Evolutionary conservation across 306 rosid genomes (phyloP), one percentile per base, ranked within the genome.

Genomic region (Quercus parvula): DNA sequence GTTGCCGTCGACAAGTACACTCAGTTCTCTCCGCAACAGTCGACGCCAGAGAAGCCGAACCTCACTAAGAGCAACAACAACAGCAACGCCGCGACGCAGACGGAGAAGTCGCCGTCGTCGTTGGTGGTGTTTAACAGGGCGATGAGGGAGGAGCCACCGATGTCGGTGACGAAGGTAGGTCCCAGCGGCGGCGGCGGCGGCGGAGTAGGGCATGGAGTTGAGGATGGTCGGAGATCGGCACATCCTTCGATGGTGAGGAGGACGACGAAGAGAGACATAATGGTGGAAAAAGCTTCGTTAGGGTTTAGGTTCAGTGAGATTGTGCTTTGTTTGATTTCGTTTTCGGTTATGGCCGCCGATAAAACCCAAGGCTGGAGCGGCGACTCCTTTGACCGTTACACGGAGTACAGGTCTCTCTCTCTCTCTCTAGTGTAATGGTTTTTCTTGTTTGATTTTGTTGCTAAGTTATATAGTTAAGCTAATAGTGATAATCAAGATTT

Each of bases 351-450:
- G 99, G 99, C 99, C 22, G 95, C 98, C 1, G 98, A 96, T 85
- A 93, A 87, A 64, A 96, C 99, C 67, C 96, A 88, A 82, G 99
- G 99, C 22, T 96, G 99, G 99, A 93, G 96, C 41, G 99, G 99
- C 52, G 99, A 96, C 75, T 96, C 99, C 75, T 96, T 90, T 63
- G 96, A 96, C 76, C 97, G 99, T 79, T 96, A 96, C 88, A 96
- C 88, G 84, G 99, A 96, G 73, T 96, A 93, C 85, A 96, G 99
- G 99, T 96, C 38, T 63, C 51, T 71, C 73, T 71, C 57, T 78
- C 18, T 25, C 11, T 62, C 69, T 57, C 27, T 41, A 28, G 54
- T 49, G 54, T 49, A 13, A 49, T 49, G 17, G 54, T 3, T 49
- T 49, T 13, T 49, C 22, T 19, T n/a, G 11, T 57, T 57, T 41